A percentile compares a stretch with the other conserved stretches of the same genome.
These are phyloP conservation scores for Cruciata laevipes DNA, from an alignment of 257 asterid species.

Conservation along the genomic window DNA sequence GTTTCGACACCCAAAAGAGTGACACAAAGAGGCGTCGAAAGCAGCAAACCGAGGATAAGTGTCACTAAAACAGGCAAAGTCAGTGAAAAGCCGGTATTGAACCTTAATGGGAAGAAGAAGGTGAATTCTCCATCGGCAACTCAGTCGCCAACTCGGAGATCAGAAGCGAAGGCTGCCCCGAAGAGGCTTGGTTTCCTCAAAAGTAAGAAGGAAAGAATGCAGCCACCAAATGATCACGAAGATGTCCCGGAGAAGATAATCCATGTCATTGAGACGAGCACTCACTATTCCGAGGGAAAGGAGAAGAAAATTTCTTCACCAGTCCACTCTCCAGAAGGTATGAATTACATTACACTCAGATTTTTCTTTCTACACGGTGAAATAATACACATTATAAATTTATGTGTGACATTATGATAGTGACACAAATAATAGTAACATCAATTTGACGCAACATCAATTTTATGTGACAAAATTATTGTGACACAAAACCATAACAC, in stretches of 20 bases:
- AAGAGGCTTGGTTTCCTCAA: background rate
- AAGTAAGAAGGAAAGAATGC: conserved; percentile 14
- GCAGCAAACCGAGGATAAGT: background rate
- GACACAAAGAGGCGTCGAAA: conserved; percentile 9
- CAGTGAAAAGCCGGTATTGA: conserved; percentile 1
- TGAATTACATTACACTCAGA: background rate
- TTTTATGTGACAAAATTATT: no score
- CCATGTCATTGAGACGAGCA: conserved; percentile 17
- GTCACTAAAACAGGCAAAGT: conserved; percentile 10
- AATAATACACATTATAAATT: no score
- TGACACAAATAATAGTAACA: no score
- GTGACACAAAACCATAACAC: no score
- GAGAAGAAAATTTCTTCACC: conserved; percentile 5
- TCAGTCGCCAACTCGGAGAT: background rate
- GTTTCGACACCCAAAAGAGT: conserved; percentile 3
- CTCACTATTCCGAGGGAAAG: conserved; percentile 14
- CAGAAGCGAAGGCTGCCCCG: background rate
- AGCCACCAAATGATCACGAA: conserved; percentile 17
- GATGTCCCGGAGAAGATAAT: conserved; percentile 35
- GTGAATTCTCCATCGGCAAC: background rate
- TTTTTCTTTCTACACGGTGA: no score
- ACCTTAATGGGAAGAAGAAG: background rate
- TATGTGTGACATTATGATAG: no score
- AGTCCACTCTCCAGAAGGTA: background rate
- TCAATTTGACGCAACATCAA: no score